Evolutionary conservation across 2,329 filamentous ascomycete genomes (phyloP).

Genomic region (Fusarium devonianum): DNA sequence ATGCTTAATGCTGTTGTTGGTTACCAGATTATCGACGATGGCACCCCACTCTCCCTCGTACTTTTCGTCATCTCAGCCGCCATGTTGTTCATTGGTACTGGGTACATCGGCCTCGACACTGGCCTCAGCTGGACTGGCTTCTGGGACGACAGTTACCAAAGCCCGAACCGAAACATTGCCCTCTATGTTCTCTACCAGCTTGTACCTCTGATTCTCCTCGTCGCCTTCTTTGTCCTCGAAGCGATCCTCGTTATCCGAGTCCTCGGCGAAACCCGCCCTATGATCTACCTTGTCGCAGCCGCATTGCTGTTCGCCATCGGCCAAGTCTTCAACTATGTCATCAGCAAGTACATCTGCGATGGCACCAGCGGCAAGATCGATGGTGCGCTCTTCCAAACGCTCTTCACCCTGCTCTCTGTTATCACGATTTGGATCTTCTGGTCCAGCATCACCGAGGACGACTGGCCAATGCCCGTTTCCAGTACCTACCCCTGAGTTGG

Average conservation of each 20-base stretch:
- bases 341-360: conserved; percentile 89
- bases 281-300: conserved; percentile 82
- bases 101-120: conserved; percentile 95
- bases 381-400: conserved; percentile 87
- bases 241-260: conserved; percentile 82
- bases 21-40: conserved; percentile 92
- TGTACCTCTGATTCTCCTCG: conserved; percentile 85
- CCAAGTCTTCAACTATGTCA: conserved; percentile 94
- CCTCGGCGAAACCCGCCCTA: conserved; percentile 87
- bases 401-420: conserved; percentile 89
- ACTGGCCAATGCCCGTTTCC: conserved; percentile 76
- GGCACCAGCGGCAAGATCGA: conserved; percentile 87
- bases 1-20: conserved; percentile 92
- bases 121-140: conserved; percentile 84
- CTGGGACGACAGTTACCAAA: conserved; percentile 71
- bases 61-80: conserved; percentile 75
- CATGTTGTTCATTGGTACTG: conserved; percentile 84
- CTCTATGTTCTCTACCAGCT: conserved; percentile 96
- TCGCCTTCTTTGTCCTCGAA: conserved; percentile 86
- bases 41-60: conserved; percentile 82
- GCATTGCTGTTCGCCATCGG: conserved; percentile 86
- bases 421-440: conserved; percentile 92
- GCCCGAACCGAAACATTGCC: conserved; percentile 78
- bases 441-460: conserved; percentile 98
- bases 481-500: conserved; percentile 49